Conservation (phyloP, 1,139 yeast species). For the Yamadazyma friedrichii region DNA sequence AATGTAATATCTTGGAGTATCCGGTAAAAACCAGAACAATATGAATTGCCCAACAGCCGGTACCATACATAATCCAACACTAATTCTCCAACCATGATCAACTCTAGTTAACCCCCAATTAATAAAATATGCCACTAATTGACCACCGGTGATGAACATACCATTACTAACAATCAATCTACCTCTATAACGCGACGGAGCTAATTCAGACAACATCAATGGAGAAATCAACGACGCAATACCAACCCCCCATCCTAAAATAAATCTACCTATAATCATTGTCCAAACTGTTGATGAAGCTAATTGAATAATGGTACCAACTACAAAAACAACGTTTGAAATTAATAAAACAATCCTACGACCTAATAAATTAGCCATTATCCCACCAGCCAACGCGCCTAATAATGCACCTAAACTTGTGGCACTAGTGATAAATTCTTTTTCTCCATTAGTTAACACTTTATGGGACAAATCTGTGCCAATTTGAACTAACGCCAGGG, state of each 20-base stretch:
- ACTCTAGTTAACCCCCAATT: conserved; percentile 84
- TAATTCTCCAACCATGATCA: conserved; percentile 85
- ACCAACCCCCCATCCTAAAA: conserved; percentile 96
- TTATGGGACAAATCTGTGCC: conserved; percentile 65
- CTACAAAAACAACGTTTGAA: conserved; percentile 73
- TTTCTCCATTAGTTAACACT: conserved; percentile 66
- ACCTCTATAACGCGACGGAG: conserved; percentile 91
- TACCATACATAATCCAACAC: conserved; percentile 85
- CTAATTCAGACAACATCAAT: conserved; percentile 83
- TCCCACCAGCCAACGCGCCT: conserved; percentile 75
- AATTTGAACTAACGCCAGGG: conserved; percentile 84
- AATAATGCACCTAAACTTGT: conserved; percentile 89
- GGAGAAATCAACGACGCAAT: conserved; percentile 91
- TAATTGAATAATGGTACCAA: conserved; percentile 83
- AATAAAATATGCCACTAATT: conserved; percentile 84
- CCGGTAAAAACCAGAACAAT: conserved; percentile 84
- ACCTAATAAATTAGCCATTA: conserved; percentile 77
- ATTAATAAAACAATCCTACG: conserved; percentile 77
- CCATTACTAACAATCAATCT: conserved; percentile 70
- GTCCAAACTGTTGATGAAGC: conserved; percentile 82
- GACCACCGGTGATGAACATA: conserved; percentile 85
- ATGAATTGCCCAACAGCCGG: conserved; percentile 81
- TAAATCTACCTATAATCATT: conserved; percentile 86
- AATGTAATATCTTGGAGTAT: conserved; percentile 88
- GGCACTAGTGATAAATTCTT: conserved; percentile 91